These are phyloP conservation scores for Fusarium beomiforme DNA, from an alignment of 2,329 filamentous ascomycete species.

Conservation along the genomic window DNA sequence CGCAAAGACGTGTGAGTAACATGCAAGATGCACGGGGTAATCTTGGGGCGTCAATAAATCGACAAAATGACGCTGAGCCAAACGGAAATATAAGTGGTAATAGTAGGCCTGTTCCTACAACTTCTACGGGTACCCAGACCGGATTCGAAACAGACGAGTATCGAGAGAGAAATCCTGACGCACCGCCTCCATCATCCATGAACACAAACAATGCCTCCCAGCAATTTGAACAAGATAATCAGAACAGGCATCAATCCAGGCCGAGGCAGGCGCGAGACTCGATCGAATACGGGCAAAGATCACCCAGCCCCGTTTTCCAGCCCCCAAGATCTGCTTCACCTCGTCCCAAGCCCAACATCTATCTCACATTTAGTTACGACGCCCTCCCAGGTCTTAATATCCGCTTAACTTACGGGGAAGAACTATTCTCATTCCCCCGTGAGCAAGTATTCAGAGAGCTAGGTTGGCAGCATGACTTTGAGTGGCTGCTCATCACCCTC, in stretches of 20 bases:
- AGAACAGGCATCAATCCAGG: background rate
- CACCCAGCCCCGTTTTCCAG: rapidly evolving
- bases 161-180: background rate
- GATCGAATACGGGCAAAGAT: background rate
- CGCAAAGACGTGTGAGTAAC: background rate
- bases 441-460: background rate
- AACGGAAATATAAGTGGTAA: rapidly evolving
- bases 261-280: background rate
- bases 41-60: background rate
- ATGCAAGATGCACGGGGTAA: background rate
- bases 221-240: background rate
- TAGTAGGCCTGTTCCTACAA: background rate
- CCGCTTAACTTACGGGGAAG: rapidly evolving
- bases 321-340: background rate
- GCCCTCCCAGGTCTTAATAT: background rate
- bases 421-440: background rate
- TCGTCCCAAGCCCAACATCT: background rate
- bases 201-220: background rate
- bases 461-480: background rate
- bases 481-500: background rate
- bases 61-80: background rate
- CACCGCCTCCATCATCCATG: background rate
- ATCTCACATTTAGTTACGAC: slow-evolving; percentile 2
- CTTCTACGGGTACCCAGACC: background rate
- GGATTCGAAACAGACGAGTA: background rate